These are phyloP conservation scores for Pleurotus cornucopiae DNA, from an alignment of 768 basidiomycete genomes.

Conservation along the genomic window DNA sequence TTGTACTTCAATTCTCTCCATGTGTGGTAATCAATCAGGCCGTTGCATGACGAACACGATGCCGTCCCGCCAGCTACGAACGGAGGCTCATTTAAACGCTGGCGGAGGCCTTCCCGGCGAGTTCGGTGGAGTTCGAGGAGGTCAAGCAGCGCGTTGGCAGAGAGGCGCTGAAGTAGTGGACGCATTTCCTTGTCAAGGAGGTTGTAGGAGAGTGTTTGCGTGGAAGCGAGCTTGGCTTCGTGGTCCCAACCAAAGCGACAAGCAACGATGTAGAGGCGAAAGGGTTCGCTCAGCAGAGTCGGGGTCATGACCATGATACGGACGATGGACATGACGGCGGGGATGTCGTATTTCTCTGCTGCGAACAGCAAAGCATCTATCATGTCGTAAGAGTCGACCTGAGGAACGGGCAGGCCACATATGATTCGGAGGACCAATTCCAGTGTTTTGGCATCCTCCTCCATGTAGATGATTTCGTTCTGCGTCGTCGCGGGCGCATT, in stretches of 20 bases:
- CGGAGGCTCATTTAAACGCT: conserved; percentile 49
- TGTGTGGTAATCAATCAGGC: conserved; percentile 48
- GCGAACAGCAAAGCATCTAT: conserved; percentile 58
- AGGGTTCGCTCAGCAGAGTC: conserved; percentile 42
- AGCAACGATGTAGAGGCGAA: conserved; percentile 51
- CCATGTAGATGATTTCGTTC: conserved; percentile 42
- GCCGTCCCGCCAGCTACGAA: conserved; percentile 45
- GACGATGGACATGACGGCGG: conserved; percentile 56
- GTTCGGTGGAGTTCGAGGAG: conserved; percentile 51
- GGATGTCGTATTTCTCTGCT: conserved; percentile 70
- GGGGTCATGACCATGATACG: conserved; percentile 54
- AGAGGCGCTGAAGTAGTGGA: conserved; percentile 40
- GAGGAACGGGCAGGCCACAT: conserved; percentile 51
- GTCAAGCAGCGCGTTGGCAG: conserved; percentile 46
- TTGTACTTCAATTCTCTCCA: conserved; percentile 64
- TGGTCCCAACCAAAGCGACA: conserved; percentile 57
- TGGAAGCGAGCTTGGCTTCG: conserved; percentile 51
- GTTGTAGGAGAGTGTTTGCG: conserved; percentile 49
- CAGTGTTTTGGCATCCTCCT: conserved; percentile 53
- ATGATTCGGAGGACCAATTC: conserved; percentile 58
- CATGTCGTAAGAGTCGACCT: conserved; percentile 44
- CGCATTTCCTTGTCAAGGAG: conserved; percentile 43
- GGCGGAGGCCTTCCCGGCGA: conserved; percentile 45
- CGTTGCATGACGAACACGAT: conserved; percentile 50
- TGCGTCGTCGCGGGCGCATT: neutral